Evolutionary conservation across 2,329 filamentous ascomycete genomes (phyloP), one percentile per base, ranked within the genome.

Genomic region (Nemania sp.): DNA sequence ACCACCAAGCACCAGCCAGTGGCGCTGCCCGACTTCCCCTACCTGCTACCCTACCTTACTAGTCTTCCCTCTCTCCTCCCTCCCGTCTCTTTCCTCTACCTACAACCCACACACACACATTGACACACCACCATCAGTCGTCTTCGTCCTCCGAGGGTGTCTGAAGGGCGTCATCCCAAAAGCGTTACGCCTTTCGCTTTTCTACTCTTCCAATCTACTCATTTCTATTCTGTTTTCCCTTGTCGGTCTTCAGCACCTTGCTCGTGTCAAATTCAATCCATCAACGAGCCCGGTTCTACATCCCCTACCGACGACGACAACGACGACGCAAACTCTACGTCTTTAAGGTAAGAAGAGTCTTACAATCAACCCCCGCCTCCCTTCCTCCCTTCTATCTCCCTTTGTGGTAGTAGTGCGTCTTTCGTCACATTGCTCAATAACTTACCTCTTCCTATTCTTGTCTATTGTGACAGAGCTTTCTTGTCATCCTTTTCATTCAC

Each of bases 101-200:
- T 68, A 71, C 70, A 62, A 71, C 66, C 68, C 58, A 61, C 47
- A 64, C 49, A 54, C 67, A 57, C 53, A 55, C 47, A 53, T 64
- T 49, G 29, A 55, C 22, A 51, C 2, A 56, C 18, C 64, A 52
- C 66, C 68, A 56, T 67, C 51, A 69, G 47, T 67, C 67, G 64
- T 68, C 67, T 65, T 68, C 64, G 38, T 60, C 52, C 66, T 60
- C 43, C 65, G 45, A 49, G 38, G 54, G 54, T 51, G 41, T 66
- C 29, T 59, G 62, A 68, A 69, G 66, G 45, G 64, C 69, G 72
- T 74, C 72, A 67, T 70, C 64, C 57, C 26, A 43, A 62, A 57
- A 64, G 56, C 64, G 60, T 47, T 56, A 63, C 51, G 65, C 66
- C 66, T 63, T 63, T 63, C 53, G 59, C 64, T 56, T 35, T 52